Evolutionary conservation across 805 yeast genomes (phyloP).

Genomic region (Ogataea ganodermae): DNA sequence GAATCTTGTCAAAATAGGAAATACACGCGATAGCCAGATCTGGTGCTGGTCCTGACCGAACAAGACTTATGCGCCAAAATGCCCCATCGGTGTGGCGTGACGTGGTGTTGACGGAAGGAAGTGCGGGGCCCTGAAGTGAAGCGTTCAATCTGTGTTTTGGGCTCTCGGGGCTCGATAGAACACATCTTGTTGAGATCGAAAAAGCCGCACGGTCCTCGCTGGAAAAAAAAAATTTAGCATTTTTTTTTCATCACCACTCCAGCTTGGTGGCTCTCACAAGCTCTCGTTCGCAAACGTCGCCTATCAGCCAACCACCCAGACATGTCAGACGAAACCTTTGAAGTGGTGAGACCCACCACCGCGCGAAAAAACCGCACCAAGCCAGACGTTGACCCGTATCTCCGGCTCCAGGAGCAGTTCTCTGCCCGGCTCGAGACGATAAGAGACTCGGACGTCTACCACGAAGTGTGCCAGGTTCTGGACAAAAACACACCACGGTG

Average conservation of each 20-base stretch:
- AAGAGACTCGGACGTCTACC: constrained; percentile 9
- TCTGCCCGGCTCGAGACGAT: constrained; percentile 8
- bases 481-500: constrained; percentile 11
- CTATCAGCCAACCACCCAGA: too few species aligned
- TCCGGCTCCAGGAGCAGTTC: neutral
- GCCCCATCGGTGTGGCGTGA: too few species aligned
- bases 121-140: too few species aligned
- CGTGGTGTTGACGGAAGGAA: too few species aligned
- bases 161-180: neutral
- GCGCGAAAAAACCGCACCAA: neutral
- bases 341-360: neutral
- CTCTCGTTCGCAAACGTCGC: too few species aligned
- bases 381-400: neutral
- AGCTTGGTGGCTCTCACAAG: too few species aligned
- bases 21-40: neutral
- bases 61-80: too few species aligned
- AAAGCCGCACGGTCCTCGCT: constrained; percentile 1
- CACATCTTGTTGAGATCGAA: neutral
- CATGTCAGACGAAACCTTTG: neutral
- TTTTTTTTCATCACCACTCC: neutral
- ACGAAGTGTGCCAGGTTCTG: constrained; percentile 14
- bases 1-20: neutral
- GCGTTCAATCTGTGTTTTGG: neutral
- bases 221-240: neutral
- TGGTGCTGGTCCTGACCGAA: too few species aligned